Percentiles rank a stretch among this genome's conserved stretches.
These are phyloP conservation scores for Babesia caballi DNA, from an alignment of 169 alveolate species.

Conservation along the genomic window DNA sequence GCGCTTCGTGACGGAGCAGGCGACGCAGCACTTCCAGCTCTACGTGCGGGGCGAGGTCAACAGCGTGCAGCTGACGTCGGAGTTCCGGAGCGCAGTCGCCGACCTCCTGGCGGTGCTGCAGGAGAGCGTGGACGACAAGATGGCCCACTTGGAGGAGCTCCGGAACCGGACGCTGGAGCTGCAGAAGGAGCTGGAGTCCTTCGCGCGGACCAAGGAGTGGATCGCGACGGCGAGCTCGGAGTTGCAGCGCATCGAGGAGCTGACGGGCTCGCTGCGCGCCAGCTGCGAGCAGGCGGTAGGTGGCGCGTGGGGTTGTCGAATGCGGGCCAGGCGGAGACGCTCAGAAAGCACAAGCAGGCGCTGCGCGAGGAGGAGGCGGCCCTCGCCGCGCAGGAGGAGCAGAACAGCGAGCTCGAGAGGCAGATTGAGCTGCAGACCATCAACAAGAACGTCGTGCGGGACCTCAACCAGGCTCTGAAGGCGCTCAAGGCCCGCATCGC, in stretches of 20 bases:
- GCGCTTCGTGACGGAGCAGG: slow-evolving; percentile 47
- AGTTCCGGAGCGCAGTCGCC: slow-evolving; percentile 3
- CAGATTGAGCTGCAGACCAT: slow-evolving; percentile 14
- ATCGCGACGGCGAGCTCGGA: slow-evolving; percentile 21
- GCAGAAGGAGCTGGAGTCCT: slow-evolving; percentile 46
- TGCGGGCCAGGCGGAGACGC: slow-evolving; percentile 13
- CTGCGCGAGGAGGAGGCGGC: slow-evolving; percentile 22
- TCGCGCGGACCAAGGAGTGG: slow-evolving; percentile 46
- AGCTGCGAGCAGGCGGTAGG: slow-evolving; percentile 22
- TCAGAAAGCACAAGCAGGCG: slow-evolving; percentile 11
- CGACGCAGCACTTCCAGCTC: slow-evolving; percentile 46
- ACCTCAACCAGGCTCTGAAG: neutral
- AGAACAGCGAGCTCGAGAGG: slow-evolving; percentile 38
- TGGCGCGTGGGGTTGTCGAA: neutral
- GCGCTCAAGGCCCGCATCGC: slow-evolving; percentile 4
- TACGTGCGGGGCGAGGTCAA: slow-evolving; percentile 36
- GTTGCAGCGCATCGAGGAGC: slow-evolving; percentile 26
- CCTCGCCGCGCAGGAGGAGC: slow-evolving; percentile 22
- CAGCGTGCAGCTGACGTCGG: slow-evolving; percentile 39
- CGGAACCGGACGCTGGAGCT: slow-evolving; percentile 19
- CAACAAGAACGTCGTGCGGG: slow-evolving; percentile 14
- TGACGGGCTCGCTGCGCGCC: slow-evolving; percentile 17
- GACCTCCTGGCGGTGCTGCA: slow-evolving; percentile 4
- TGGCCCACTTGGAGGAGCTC: slow-evolving; percentile 18
- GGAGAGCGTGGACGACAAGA: slow-evolving; percentile 37